Evolutionary conservation across 129 eudicot genomes (phyloP).

Genomic region (Rutidosis leptorrhynchoides): DNA sequence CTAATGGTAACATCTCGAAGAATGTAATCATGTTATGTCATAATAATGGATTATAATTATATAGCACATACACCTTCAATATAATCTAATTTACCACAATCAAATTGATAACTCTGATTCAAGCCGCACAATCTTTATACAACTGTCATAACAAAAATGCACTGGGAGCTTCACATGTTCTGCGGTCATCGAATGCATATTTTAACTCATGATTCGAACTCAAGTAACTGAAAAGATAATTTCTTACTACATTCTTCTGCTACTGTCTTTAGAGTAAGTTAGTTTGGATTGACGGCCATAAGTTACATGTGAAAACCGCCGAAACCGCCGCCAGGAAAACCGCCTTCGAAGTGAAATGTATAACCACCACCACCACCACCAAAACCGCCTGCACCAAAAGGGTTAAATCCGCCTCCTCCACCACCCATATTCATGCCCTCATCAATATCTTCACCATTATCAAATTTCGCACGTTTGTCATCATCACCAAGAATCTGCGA

Average conservation of each 20-base stretch:
- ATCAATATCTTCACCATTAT: slow-evolving; percentile 83
- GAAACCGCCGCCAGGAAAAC: slow-evolving; percentile 80
- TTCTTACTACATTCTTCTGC: slow-evolving; percentile 27
- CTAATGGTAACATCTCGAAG: neutral
- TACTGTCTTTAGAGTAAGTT: slow-evolving; percentile 17
- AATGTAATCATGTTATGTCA: neutral
- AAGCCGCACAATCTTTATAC: slow-evolving; percentile 6
- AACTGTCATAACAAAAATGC: slow-evolving; percentile 29
- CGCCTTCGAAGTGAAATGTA: slow-evolving; percentile 92
- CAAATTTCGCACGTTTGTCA: slow-evolving; percentile 82
- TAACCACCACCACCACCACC: slow-evolving; percentile 94
- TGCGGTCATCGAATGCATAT: slow-evolving; percentile 9
- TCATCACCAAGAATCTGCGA: slow-evolving; percentile 86
- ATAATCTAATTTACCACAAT: neutral
- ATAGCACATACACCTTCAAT: neutral
- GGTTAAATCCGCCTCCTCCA: slow-evolving; percentile 86
- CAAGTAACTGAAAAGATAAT: slow-evolving; percentile 22
- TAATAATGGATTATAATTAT: neutral
- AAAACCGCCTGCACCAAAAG: slow-evolving; percentile 92
- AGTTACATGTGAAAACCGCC: slow-evolving; percentile 74
- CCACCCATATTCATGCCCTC: slow-evolving; percentile 90
- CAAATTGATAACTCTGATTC: neutral
- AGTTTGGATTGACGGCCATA: slow-evolving; percentile 24
- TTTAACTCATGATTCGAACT: slow-evolving; percentile 24
- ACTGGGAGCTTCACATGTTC: slow-evolving; percentile 19